Conservation (phyloP, 1,139 yeast species). For the Pichia sp. region DNA sequence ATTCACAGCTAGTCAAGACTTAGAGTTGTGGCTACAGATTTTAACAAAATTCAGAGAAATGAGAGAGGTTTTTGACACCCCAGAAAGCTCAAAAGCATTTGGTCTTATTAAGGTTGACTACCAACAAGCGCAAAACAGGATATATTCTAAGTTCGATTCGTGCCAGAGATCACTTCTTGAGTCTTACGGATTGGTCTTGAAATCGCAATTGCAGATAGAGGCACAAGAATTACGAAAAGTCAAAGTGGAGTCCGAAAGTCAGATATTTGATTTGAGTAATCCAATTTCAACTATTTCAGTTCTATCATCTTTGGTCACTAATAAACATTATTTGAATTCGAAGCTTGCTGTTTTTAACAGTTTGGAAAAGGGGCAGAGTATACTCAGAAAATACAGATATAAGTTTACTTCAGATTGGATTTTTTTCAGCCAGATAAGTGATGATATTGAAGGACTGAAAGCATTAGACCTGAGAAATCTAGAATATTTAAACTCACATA, state of each 20-base stretch:
- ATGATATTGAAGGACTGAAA: constrained; percentile 42
- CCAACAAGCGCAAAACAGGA: constrained; percentile 51
- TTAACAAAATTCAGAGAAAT: constrained; percentile 44
- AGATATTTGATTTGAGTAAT: constrained; percentile 35
- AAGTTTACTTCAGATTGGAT: constrained; percentile 55
- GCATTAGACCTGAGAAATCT: constrained; percentile 41
- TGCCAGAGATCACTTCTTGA: constrained; percentile 51
- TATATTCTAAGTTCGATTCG: constrained; percentile 51
- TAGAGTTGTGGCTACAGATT: constrained; percentile 46
- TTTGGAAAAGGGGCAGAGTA: constrained; percentile 44
- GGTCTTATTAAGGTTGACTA: constrained; percentile 44
- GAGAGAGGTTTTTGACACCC: constrained; percentile 50
- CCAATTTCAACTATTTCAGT: constrained; percentile 36
- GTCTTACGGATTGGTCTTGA: constrained; percentile 41
- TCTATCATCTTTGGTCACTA: constrained; percentile 34
- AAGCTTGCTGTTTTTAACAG: constrained; percentile 14
- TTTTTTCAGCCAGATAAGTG: constrained; percentile 59
- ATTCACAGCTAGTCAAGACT: constrained; percentile 33
- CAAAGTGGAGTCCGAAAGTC: constrained; percentile 35
- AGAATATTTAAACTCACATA: constrained; percentile 27
- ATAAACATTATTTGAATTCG: constrained; percentile 10
- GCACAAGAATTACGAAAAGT: constrained; percentile 30
- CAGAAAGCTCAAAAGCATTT: constrained; percentile 37
- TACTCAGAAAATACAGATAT: constrained; percentile 44
- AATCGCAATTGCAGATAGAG: constrained; percentile 29